Evolutionary conservation across 2,329 filamentous ascomycete species (phyloP), one percentile per base, ranked within the genome.

Genomic region (Beauveria australis): DNA sequence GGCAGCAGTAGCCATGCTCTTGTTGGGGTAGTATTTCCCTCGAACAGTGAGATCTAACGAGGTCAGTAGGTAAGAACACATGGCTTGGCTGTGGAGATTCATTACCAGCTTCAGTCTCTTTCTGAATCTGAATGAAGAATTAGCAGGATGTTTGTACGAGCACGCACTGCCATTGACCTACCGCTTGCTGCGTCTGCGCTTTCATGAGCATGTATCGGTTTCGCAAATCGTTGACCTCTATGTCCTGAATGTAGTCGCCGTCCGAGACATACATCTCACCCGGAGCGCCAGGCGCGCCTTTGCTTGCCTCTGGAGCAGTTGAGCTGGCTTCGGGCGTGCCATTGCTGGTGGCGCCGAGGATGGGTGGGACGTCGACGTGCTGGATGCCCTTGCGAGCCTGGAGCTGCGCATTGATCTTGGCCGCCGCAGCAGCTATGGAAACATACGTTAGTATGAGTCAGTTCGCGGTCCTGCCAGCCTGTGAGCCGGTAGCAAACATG

Each of bases 41-140:
- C 93, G 89, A 62, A 93, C 97, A 53, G 94, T 99, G 81, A 99
- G 91, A 92, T 99, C 94, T 97, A 24, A 3, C 9, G 92, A n/a
- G 3, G 26, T 60, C 61, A 61, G 51, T 37, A n/a, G 14, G 46
- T 7, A 43, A 41, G 16, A 37, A 33, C 3, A 43, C 4, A 41
- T 22, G 43, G 3, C 12, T 7, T 40, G 8, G 6, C n/a, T 33
- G 19, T 53, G 10, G 4, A 37, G 14, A 61, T 78, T 81, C 85
- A 92, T 87, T 99, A 99, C 94, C 94, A 83, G 94, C 93, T 84
- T 94, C 94, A 87, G 93, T 97, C 72, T 97, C 91, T 81, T 97
- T 93, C 88, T 96, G 96, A 72, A 99, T 99, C 94, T 99, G 92
- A 71, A 57, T 16, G 3, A 14, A 16, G 22, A 19, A 33, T 61